Percentiles rank a stretch among this genome's conserved stretches.
phyloP scores from a whole-genome alignment of 1,139 yeast genomes.

The Eremothecium coryli region DNA sequence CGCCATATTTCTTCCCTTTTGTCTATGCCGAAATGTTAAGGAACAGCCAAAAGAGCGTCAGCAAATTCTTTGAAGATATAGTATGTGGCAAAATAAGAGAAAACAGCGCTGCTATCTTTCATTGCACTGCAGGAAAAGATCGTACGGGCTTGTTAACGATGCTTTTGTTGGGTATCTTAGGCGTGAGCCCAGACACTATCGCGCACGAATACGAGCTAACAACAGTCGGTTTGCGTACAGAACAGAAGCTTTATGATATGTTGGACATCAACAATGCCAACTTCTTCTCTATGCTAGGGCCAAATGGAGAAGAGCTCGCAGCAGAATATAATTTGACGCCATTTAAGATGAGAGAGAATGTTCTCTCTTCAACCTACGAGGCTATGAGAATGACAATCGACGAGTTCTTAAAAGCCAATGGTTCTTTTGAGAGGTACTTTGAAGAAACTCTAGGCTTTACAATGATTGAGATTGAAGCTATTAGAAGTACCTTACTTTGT shows the following conservation, averaged over 20 bases:
- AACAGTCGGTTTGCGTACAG: constrained; percentile 51
- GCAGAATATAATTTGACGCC: constrained; percentile 16
- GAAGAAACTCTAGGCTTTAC: constrained; percentile 39
- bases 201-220: constrained; percentile 72
- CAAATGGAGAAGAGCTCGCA: constrained; percentile 11
- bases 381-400: constrained; percentile 62
- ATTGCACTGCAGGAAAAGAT: constrained; percentile 84
- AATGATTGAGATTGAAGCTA: constrained; percentile 40
- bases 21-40: constrained; percentile 56
- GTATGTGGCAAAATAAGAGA: constrained; percentile 44
- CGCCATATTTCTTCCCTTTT: constrained; percentile 54
- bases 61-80: constrained; percentile 42
- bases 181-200: constrained; percentile 56
- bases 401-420: constrained; percentile 41
- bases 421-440: constrained; percentile 48
- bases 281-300: constrained; percentile 15
- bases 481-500: constrained; percentile 31
- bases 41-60: constrained; percentile 40
- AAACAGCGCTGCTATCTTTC: constrained; percentile 41
- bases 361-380: constrained; percentile 60
- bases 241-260: constrained; percentile 32
- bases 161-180: constrained; percentile 52
- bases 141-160: constrained; percentile 72
- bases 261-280: constrained; percentile 17
- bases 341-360: constrained; percentile 35